phyloP scores from a whole-genome alignment of 805 yeast species.

The Schizosaccharomyces cryophilus region DNA sequence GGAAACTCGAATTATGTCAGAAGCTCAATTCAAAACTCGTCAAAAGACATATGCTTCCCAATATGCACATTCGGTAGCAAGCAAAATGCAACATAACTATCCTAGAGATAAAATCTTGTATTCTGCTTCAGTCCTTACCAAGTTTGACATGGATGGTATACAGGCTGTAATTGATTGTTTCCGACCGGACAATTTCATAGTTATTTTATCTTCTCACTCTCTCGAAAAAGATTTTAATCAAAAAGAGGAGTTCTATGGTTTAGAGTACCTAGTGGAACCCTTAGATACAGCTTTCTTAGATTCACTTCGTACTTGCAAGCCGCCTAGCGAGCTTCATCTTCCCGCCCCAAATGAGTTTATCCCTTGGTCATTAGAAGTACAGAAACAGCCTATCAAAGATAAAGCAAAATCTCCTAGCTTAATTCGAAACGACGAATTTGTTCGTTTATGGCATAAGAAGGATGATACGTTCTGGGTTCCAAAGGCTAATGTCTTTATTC shows the following conservation, averaged over 20 bases:
- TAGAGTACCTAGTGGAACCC: conserved; percentile 35
- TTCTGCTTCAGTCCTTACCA: conserved; percentile 25
- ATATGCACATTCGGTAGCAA: conserved; percentile 49
- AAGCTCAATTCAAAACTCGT: conserved; percentile 48
- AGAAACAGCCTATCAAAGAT: conserved; percentile 16
- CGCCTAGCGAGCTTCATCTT: conserved; percentile 22
- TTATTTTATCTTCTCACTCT: conserved; percentile 25
- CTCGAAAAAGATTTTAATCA: conserved; percentile 19
- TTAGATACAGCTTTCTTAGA: conserved; percentile 20
- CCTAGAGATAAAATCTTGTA: conserved; percentile 46
- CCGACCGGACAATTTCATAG: conserved; percentile 34
- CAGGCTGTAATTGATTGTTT: conserved; percentile 25
- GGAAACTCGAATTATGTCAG: conserved; percentile 49
- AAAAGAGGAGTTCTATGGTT: conserved; percentile 75
- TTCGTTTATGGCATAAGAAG: conserved; percentile 64
- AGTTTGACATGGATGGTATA: conserved; percentile 33
- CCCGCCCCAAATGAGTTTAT: conserved; percentile 63
- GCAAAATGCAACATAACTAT: conserved; percentile 31
- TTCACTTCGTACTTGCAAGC: conserved; percentile 9
- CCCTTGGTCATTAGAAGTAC: conserved; percentile 51
- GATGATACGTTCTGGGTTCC: conserved; percentile 81
- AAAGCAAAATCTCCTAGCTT: conserved; percentile 36
- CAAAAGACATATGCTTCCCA: conserved; percentile 52
- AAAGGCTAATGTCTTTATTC: conserved; percentile 44
- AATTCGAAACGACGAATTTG: conserved; percentile 25